Evolutionary conservation across 805 yeast species (phyloP).

Genomic region (Phaffomyces antillensis): DNA sequence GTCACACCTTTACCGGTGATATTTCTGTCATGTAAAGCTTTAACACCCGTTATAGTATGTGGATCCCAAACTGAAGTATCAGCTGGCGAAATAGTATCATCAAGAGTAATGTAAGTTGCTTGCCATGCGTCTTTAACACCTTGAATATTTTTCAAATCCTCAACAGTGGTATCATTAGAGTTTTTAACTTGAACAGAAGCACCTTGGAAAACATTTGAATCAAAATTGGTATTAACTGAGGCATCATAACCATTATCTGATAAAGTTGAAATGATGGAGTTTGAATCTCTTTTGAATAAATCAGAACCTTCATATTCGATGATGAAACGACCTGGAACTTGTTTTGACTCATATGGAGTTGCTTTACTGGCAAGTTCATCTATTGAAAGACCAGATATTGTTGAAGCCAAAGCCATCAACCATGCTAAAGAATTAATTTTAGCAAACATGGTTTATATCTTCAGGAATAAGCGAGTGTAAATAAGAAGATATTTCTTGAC

Average conservation of each 20-base stretch:
- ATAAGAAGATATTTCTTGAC: too few relatives aligned
- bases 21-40: conserved; percentile 3
- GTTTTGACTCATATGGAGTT: background rate
- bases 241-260: conserved; percentile 5
- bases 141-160: conserved; percentile 6
- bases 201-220: conserved; percentile 12
- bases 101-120: conserved; percentile 7
- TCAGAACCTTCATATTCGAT: conserved; percentile 6
- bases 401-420: conserved; percentile 1
- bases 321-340: conserved; percentile 12
- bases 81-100: background rate
- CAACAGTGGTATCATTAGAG: conserved; percentile 5
- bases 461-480: background rate
- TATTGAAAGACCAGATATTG: background rate
- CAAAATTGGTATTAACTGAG: conserved; percentile 5
- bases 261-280: conserved; percentile 1
- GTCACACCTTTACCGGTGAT: conserved; percentile 5
- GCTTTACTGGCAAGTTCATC: background rate
- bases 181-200: conserved; percentile 8
- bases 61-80: conserved; percentile 3
- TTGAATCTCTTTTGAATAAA: conserved; percentile 4
- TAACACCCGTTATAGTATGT: conserved; percentile 7
- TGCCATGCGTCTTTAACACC: conserved; percentile 13
- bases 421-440: conserved; percentile 1
- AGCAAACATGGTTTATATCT: background rate